Conservation (phyloP, 805 yeast genomes). For the Sugiyamaella lignohabitans region DNA sequence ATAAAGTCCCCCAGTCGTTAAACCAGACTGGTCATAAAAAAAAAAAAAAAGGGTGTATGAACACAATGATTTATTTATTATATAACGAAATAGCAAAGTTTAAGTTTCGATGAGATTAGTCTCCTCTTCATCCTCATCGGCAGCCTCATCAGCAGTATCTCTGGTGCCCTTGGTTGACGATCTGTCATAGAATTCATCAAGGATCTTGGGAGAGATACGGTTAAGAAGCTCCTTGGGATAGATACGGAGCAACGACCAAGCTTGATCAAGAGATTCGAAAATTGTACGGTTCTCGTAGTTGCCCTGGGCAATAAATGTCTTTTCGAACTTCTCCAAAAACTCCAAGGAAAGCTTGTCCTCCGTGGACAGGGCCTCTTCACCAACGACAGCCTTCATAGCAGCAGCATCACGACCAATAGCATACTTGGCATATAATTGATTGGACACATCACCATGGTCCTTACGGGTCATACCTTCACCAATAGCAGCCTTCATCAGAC, state of each 20-base stretch:
- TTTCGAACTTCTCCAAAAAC: slow-evolving; percentile 96
- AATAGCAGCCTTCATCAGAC: slow-evolving; percentile 98
- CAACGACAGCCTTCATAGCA: slow-evolving; percentile 99
- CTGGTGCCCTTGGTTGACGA: slow-evolving; percentile 25
- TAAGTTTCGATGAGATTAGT: slow-evolving; percentile 32
- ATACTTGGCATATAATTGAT: slow-evolving; percentile 97
- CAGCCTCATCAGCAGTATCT: slow-evolving; percentile 37
- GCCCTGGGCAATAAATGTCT: slow-evolving; percentile 92
- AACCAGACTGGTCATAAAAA: too few species aligned
- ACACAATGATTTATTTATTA: too few species aligned
- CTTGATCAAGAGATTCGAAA: slow-evolving; percentile 93
- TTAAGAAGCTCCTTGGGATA: slow-evolving; percentile 98
- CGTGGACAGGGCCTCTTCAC: slow-evolving; percentile 97
- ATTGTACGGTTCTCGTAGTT: slow-evolving; percentile 93
- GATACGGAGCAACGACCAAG: slow-evolving; percentile 96
- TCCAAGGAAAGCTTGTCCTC: slow-evolving; percentile 97
- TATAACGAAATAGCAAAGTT: too few species aligned
- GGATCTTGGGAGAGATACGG: slow-evolving; percentile 96
- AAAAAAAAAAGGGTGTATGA: too few species aligned
- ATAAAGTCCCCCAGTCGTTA: too few species aligned
- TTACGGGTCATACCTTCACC: slow-evolving; percentile 99
- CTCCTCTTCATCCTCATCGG: slow-evolving; percentile 37
- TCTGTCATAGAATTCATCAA: slow-evolving; percentile 92
- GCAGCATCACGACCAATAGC: slow-evolving; percentile 99
- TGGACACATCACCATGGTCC: slow-evolving; percentile 99